These are phyloP conservation scores for Coniochaeta pulveracea DNA, from an alignment of 2,329 filamentous ascomycete genomes.

Conservation along the genomic window DNA sequence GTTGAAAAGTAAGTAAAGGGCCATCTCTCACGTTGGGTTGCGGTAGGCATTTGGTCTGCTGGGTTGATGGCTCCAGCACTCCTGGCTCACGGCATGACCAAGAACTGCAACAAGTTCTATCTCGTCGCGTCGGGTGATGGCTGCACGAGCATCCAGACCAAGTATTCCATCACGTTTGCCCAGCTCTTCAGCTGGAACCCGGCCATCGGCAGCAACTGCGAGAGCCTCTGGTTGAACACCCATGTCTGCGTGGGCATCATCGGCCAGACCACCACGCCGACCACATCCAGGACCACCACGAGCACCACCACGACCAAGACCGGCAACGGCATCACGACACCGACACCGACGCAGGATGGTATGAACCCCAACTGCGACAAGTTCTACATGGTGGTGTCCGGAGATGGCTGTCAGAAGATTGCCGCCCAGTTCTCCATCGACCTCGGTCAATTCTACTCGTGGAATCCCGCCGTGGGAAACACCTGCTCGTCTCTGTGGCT, in stretches of 20 bases:
- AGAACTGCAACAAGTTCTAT: neutral
- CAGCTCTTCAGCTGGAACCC: constrained; percentile 5
- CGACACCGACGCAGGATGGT: constrained; percentile 5
- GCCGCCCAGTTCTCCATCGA: constrained; percentile 10
- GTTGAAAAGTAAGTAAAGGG: too few species aligned
- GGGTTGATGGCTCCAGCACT: too few species aligned
- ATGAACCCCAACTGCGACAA: constrained; percentile 8
- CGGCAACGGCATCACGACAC: constrained; percentile 3
- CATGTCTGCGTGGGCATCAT: neutral
- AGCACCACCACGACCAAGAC: neutral
- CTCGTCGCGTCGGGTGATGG: neutral
- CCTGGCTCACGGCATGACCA: too few species aligned
- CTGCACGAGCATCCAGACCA: neutral
- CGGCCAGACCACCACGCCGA: neutral
- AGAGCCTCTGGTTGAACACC: constrained; percentile 1
- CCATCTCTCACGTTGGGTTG: too few species aligned
- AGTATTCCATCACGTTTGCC: constrained; percentile 3
- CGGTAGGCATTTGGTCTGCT: too few species aligned
- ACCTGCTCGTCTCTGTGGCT: constrained; percentile 15
- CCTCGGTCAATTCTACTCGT: constrained; percentile 13
- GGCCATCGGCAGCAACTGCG: constrained; percentile 1
- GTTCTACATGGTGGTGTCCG: constrained; percentile 9
- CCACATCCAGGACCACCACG: neutral
- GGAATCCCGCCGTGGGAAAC: constrained; percentile 19
- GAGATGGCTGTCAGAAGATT: constrained; percentile 12